Conservation (phyloP, 176 grass and related monocot species). For the Sorghum bicolor region Sorghum_bicolor_NCBIv3 NC_012878.2:51181501-51182000, state of each 20-base stretch:
- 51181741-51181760: not conserved
- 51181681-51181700: too few species aligned
- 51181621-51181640: too few species aligned
- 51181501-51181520: too few species aligned
- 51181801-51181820: not conserved
- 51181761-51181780: not conserved
- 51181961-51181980: not conserved
- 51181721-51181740: slow-evolving; percentile 7
- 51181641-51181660: too few species aligned
- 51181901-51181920: not conserved
- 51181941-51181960: not conserved
- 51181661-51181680: too few species aligned
- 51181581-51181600: too few species aligned
- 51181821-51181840: not conserved
- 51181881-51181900: not conserved
- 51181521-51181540: too few species aligned
- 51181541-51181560: too few species aligned
- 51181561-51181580: too few species aligned
- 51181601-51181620: too few species aligned
- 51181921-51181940: not conserved
- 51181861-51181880: not conserved
- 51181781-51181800: not conserved
- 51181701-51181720: not conserved
- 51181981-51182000: not conserved
- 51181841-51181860: not conserved